A percentile compares a stretch with the other conserved stretches of the same genome.
Evolutionary conservation across 2,329 filamentous ascomycete genomes (phyloP).

Genomic region (Boeremia lycopersici): DNA sequence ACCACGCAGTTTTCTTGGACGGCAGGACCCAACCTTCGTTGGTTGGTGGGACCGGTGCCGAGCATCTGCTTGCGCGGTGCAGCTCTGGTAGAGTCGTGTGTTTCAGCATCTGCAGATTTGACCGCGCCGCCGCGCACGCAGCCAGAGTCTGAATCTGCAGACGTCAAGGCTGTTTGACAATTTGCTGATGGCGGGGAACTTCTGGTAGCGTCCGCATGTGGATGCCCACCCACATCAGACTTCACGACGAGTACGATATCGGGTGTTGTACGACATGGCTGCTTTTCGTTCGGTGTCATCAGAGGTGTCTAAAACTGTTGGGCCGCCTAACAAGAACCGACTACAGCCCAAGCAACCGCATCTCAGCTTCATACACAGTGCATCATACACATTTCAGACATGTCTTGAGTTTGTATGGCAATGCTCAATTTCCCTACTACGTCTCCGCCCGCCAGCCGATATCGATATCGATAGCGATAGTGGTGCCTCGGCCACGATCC

Average conservation of each 20-base stretch:
- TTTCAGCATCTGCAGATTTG: conserved; percentile 29
- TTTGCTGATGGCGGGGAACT: conserved; percentile 17
- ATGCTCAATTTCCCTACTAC: conserved; percentile 13
- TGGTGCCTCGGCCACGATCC: conserved; percentile 1
- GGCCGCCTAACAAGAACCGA: not conserved
- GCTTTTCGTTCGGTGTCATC: conserved; percentile 10
- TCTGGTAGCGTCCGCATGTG: conserved; percentile 9
- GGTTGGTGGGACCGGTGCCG: conserved; percentile 31
- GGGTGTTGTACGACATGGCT: conserved; percentile 9
- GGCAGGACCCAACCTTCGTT: conserved; percentile 1
- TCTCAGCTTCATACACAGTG: not conserved
- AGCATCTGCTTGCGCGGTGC: conserved; percentile 16
- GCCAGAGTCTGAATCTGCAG: conserved; percentile 23
- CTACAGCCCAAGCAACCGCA: not conserved
- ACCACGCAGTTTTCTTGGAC: conserved; percentile 15
- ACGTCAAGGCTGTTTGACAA: conserved; percentile 17
- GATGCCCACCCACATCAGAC: not conserved
- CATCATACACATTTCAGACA: not conserved
- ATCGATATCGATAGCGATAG: conserved; percentile 23
- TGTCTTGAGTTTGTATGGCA: not conserved
- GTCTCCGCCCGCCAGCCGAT: conserved; percentile 11
- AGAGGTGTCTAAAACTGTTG: conserved; percentile 6
- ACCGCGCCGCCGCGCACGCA: not conserved
- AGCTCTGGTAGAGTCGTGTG: conserved; percentile 19
- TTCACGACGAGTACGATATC: not conserved